Percentiles rank a stretch among this genome's conserved stretches.
Evolutionary conservation across 768 basidiomycete species (phyloP).

Genomic region (Mycena galopus): DNA sequence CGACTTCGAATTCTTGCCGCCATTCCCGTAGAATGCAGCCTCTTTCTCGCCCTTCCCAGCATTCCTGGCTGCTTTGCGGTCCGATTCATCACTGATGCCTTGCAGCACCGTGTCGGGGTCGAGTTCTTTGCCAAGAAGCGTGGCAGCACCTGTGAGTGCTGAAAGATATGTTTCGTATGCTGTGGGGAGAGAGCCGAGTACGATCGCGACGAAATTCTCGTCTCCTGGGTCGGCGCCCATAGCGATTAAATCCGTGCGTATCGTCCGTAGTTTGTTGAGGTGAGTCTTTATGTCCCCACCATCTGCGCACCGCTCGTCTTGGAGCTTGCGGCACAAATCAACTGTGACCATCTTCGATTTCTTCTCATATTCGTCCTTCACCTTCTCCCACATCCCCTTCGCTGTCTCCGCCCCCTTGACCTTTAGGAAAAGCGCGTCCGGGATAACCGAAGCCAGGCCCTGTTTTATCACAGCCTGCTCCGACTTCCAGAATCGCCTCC

Average conservation of each 20-base stretch:
- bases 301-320: too few relatives aligned
- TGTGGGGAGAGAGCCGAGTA: not conserved
- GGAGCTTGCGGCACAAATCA: too few relatives aligned
- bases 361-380: too few relatives aligned
- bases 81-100: not conserved
- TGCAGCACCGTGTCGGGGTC: conserved; percentile 6
- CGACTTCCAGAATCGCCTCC: too few relatives aligned
- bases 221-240: not conserved
- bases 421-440: too few relatives aligned
- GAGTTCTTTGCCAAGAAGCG: not conserved
- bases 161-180: not conserved
- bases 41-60: not conserved
- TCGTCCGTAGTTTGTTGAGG: too few relatives aligned
- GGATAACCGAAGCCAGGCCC: too few relatives aligned
- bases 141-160: not conserved
- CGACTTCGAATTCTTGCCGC: conserved; percentile 2
- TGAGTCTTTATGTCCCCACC: too few relatives aligned
- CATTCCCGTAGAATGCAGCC: conserved; percentile 13
- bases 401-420: too few relatives aligned
- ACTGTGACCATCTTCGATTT: too few relatives aligned
- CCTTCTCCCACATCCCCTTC: too few relatives aligned
- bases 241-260: not conserved
- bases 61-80: not conserved
- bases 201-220: not conserved
- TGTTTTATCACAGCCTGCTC: too few relatives aligned